phyloP scores from a whole-genome alignment of 768 basidiomycete species.

The Termitomyces sp. region DNA sequence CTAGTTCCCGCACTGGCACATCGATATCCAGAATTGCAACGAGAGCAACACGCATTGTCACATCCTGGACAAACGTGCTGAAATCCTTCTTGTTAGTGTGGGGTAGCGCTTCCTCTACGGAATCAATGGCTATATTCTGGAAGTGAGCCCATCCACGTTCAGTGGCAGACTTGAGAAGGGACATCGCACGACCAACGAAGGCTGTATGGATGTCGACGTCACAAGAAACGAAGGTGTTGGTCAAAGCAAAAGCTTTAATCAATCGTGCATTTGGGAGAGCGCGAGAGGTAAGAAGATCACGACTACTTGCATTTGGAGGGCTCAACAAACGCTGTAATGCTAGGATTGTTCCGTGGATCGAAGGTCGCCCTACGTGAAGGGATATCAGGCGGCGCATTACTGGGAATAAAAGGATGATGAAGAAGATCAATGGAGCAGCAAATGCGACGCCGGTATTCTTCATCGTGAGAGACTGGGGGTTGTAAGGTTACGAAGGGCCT shows the following conservation, averaged over 20 bases:
- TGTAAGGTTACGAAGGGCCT: not conserved
- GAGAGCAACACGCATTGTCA: slow-evolving; percentile 38
- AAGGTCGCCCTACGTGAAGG: not conserved
- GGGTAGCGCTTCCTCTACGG: slow-evolving; percentile 22
- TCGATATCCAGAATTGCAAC: slow-evolving; percentile 34
- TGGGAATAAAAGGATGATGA: not conserved
- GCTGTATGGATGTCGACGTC: slow-evolving; percentile 27
- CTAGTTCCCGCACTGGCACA: slow-evolving; percentile 22
- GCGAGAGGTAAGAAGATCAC: slow-evolving; percentile 23
- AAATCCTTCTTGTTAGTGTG: slow-evolving; percentile 18
- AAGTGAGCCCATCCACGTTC: slow-evolving; percentile 29
- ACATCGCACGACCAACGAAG: slow-evolving; percentile 25
- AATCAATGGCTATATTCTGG: slow-evolving; percentile 21
- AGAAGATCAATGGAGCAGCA: not conserved
- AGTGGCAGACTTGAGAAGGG: slow-evolving; percentile 22
- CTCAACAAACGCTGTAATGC: slow-evolving; percentile 4
- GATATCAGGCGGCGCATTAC: not conserved
- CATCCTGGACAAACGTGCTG: slow-evolving; percentile 36
- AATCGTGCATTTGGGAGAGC: slow-evolving; percentile 31
- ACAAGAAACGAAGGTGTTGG: slow-evolving; percentile 49
- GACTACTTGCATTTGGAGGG: slow-evolving; percentile 7
- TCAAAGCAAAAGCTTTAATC: slow-evolving; percentile 26
- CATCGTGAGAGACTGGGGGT: not conserved
- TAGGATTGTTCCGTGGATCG: not conserved
- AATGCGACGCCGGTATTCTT: not conserved